Conservation (phyloP, 352 stramenopile species). For the Thalassiosira hispida region DNA sequence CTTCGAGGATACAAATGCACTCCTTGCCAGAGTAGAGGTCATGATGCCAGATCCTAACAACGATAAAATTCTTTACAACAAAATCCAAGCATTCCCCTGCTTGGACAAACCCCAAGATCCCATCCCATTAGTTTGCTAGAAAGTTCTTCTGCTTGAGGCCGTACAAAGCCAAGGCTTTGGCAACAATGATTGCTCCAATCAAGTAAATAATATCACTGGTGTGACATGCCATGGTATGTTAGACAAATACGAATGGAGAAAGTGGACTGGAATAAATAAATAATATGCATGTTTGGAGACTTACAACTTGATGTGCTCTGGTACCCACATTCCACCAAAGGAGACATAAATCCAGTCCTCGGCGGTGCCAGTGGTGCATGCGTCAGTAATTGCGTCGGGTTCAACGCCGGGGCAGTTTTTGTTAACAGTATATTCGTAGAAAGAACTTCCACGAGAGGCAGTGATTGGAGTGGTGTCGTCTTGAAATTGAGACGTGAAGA, state of each 20-base stretch:
- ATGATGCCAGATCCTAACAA: too few relatives aligned
- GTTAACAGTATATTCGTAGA: constrained; percentile 55
- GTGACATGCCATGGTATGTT: constrained; percentile 12
- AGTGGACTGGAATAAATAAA: too few relatives aligned
- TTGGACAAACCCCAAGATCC: too few relatives aligned
- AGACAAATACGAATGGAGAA: background rate
- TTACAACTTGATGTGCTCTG: constrained; percentile 32
- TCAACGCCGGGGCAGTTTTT: constrained; percentile 27
- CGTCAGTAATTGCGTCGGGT: background rate
- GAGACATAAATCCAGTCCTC: constrained; percentile 69
- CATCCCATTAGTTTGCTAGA: constrained; percentile 33
- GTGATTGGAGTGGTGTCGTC: constrained; percentile 69
- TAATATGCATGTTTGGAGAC: too few relatives aligned
- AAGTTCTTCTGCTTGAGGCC: constrained; percentile 52
- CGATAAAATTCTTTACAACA: too few relatives aligned
- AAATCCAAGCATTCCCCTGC: too few relatives aligned
- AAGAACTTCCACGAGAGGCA: constrained; percentile 51
- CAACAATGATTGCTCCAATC: constrained; percentile 52
- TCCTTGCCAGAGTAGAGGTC: too few relatives aligned
- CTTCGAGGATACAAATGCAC: too few relatives aligned
- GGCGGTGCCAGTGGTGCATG: constrained; percentile 58
- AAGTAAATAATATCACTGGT: constrained; percentile 66
- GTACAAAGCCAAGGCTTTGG: constrained; percentile 55
- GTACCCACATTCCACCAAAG: constrained; percentile 61
- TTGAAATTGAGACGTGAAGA: constrained; percentile 76